A percentile compares a stretch with the other conserved stretches of the same genome.
These are phyloP conservation scores for Penicillium paneum DNA, from an alignment of 2,329 filamentous ascomycete species.

Conservation along the genomic window DNA sequence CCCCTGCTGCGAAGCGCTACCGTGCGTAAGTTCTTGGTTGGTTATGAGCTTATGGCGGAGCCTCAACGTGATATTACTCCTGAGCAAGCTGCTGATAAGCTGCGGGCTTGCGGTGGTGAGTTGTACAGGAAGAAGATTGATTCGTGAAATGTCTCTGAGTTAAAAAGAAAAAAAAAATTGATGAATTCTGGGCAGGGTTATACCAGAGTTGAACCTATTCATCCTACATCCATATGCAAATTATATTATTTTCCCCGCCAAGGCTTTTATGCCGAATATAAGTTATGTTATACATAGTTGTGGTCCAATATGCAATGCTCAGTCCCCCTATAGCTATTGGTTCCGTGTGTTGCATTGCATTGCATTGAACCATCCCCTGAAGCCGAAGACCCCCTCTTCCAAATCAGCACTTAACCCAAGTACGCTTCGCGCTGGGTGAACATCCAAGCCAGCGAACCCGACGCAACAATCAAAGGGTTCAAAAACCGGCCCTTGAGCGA, in stretches of 20 bases:
- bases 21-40: slow-evolving; percentile 92
- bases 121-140: slow-evolving; percentile 71
- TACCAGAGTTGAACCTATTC: background rate
- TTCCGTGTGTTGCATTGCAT: background rate
- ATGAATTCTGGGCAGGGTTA: background rate
- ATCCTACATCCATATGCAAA: background rate
- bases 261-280: background rate
- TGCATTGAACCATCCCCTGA: background rate
- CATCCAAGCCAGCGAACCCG: slow-evolving; percentile 60
- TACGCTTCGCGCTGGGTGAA: slow-evolving; percentile 51
- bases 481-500: slow-evolving; percentile 59
- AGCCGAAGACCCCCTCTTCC: background rate
- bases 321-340: background rate
- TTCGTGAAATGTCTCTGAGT: background rate
- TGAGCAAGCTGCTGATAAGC: slow-evolving; percentile 79
- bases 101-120: slow-evolving; percentile 73
- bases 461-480: slow-evolving; percentile 58
- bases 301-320: background rate
- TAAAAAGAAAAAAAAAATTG: background rate
- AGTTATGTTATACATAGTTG: background rate
- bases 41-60: slow-evolving; percentile 91
- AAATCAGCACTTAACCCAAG: slow-evolving; percentile 19
- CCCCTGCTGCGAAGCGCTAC: slow-evolving; percentile 88
- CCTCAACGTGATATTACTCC: slow-evolving; percentile 98
- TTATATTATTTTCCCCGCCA: background rate